Conservation (phyloP, 768 basidiomycete species). For the Lentinula boryana region DNA sequence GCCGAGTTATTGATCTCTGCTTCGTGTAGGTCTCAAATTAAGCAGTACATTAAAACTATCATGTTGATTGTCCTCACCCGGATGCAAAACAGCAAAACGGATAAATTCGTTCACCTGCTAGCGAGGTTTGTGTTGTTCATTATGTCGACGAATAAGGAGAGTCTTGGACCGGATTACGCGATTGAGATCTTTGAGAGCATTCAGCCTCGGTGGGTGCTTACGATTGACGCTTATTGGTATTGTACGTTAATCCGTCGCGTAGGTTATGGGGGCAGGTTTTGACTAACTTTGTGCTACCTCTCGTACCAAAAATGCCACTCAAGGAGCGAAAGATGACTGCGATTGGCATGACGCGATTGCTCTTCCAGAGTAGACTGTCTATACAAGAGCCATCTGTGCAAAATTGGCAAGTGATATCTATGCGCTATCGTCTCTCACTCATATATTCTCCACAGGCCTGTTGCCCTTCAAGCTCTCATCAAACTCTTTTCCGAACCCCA, state of each 20-base stretch:
- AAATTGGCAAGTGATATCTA: conserved; percentile 47
- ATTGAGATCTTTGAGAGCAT: conserved; percentile 77
- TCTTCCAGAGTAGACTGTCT: conserved; percentile 73
- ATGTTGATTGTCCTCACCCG: conserved; percentile 78
- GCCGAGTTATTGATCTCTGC: neutral
- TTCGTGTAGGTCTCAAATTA: conserved; percentile 45
- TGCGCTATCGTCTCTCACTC: neutral
- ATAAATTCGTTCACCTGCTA: conserved; percentile 81
- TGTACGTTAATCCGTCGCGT: neutral
- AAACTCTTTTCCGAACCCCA: conserved; percentile 78
- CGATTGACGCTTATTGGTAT: neutral
- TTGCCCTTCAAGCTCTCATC: conserved; percentile 60
- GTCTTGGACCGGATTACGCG: conserved; percentile 73
- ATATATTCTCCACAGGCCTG: conserved; percentile 44
- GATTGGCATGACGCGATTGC: conserved; percentile 72
- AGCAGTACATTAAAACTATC: conserved; percentile 70
- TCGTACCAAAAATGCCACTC: conserved; percentile 71
- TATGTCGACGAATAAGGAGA: conserved; percentile 69
- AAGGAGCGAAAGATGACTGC: conserved; percentile 83
- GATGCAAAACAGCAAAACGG: conserved; percentile 79
- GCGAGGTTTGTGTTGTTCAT: conserved; percentile 71
- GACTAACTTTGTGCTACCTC: conserved; percentile 70
- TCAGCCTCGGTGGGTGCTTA: conserved; percentile 64
- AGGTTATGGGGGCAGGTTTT: conserved; percentile 78
- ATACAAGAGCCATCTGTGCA: conserved; percentile 54